phyloP scores from a whole-genome alignment of 2,329 filamentous ascomycete genomes.

The Hypomyces perniciosus region DNA sequence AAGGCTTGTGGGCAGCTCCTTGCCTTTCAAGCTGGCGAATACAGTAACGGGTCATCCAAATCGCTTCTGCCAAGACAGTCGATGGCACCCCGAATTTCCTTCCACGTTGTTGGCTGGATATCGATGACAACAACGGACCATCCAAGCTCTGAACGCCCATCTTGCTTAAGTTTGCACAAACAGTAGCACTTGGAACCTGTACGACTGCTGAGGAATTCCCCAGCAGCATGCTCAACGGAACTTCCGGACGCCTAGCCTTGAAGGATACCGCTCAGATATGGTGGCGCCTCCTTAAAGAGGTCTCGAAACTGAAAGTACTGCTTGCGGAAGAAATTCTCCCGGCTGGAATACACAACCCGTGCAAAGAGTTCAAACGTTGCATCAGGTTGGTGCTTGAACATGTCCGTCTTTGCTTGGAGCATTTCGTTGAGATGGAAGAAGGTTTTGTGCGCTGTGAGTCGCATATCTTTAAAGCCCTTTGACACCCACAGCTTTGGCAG shows the following conservation, averaged over 20 bases:
- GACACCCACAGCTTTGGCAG: neutral
- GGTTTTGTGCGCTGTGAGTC: constrained; percentile 27
- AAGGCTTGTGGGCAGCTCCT: neutral
- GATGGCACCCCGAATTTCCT: constrained; percentile 21
- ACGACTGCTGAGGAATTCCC: constrained; percentile 15
- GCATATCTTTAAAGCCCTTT: constrained; percentile 1
- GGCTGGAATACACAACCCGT: constrained; percentile 50
- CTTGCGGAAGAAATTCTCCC: constrained; percentile 42
- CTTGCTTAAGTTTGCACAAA: constrained; percentile 22
- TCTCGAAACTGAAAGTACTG: constrained; percentile 62
- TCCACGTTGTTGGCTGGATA: constrained; percentile 25
- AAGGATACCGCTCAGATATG: constrained; percentile 35
- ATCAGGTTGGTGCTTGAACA: constrained; percentile 27
- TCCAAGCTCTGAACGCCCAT: constrained; percentile 17
- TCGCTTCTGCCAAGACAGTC: constrained; percentile 23
- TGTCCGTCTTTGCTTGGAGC: constrained; percentile 37
- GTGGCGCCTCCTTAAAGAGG: constrained; percentile 52
- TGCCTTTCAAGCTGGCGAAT: neutral
- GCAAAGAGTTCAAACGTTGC: constrained; percentile 58
- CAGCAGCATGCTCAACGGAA: constrained; percentile 20
- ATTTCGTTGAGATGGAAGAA: constrained; percentile 62
- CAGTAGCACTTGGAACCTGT: constrained; percentile 26
- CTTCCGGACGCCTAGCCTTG: constrained; percentile 23
- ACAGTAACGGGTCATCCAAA: constrained; percentile 16
- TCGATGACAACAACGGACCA: constrained; percentile 22